Evolutionary conservation across 345 rosid genomes (phyloP), one percentile per base, ranked within the genome.

Genomic region (Aquilaria malaccensis): DNA sequence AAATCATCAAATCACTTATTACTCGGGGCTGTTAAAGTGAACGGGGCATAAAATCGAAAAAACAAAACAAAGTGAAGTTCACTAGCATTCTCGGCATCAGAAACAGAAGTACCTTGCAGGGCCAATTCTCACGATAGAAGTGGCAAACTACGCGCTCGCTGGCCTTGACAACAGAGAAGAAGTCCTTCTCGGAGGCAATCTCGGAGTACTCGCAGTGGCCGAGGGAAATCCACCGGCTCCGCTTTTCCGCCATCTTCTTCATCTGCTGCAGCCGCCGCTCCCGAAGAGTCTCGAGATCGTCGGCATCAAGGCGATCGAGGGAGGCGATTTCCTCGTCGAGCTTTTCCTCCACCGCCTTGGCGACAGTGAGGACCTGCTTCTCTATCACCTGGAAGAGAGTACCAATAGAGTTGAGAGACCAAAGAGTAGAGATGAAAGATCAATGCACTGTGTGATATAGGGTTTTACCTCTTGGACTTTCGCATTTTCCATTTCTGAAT

Each of bases 81-180:
- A 37, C 43, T 9, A 37, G 43, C 43, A 37, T 37, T 37, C 43
- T 37, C 43, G 1, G 43, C 5, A 37, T 37, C 43, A 37, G 29
- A 12, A 41, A 58, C 45, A n/a, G 15, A 9, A 47, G 60, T 72
- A 79, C 99, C 87, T 94, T 91, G 79, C 99, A 91, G 32, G 96
- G 99, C 97, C 97, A 94, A 70, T 94, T 94, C 50, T 90, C 96
- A 65, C 97, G 95, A 73, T 88, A 88, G 72, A 91, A 94, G 62
- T 94, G 99, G 74, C 97, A 90, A 43, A 88, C 95, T 56, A 91
- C 97, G 53, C 99, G 95, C 48, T 91, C 96, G 64, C 96, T 94
- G 45, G 93, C 93, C 63, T 91, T 94, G 31, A 90, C 99, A 45
- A 67, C 67, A 33, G 93, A 60, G 80, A 94, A 88, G 79, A 94